These are phyloP conservation scores for Casaregolazyma lundiana DNA, from an alignment of 1,139 yeast genomes.

Conservation along the genomic window DNA sequence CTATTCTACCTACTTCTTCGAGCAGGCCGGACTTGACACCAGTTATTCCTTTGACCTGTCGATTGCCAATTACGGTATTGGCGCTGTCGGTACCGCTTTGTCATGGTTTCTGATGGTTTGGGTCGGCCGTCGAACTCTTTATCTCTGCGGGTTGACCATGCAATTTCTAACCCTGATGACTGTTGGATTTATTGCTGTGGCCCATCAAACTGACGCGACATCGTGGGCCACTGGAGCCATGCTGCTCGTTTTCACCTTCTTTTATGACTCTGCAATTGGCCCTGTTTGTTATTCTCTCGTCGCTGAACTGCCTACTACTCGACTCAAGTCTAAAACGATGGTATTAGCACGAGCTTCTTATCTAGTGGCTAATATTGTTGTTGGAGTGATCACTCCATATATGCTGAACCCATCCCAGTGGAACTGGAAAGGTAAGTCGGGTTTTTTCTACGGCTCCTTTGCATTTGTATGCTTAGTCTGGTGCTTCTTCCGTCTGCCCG, in stretches of 20 bases:
- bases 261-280: constrained; percentile 51
- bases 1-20: constrained; percentile 19
- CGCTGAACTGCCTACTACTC: constrained; percentile 51
- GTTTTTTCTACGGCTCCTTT: constrained; percentile 52
- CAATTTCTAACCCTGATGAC: constrained; percentile 37
- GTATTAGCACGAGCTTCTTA: constrained; percentile 49
- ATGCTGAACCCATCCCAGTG: constrained; percentile 55
- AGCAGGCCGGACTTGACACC: constrained; percentile 18
- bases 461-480: constrained; percentile 33
- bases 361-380: constrained; percentile 38
- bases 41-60: constrained; percentile 19
- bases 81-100: constrained; percentile 45
- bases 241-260: constrained; percentile 23
- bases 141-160: constrained; percentile 39
- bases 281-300: constrained; percentile 53
- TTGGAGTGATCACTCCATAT: constrained; percentile 45
- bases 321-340: constrained; percentile 51
- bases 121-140: constrained; percentile 47
- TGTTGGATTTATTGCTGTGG: constrained; percentile 18
- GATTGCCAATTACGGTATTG: constrained; percentile 32
- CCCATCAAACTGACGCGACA: constrained; percentile 4
- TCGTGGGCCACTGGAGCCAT: constrained; percentile 20
- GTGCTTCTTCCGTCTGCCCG: constrained; percentile 53
- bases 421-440: constrained; percentile 56
- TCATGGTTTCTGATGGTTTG: constrained; percentile 48